A percentile compares a stretch with the other conserved stretches of the same genome.
Evolutionary conservation across 371 early-diverging fungal genomes (phyloP).

Genomic region (Saksenaea oblongispora): DNA sequence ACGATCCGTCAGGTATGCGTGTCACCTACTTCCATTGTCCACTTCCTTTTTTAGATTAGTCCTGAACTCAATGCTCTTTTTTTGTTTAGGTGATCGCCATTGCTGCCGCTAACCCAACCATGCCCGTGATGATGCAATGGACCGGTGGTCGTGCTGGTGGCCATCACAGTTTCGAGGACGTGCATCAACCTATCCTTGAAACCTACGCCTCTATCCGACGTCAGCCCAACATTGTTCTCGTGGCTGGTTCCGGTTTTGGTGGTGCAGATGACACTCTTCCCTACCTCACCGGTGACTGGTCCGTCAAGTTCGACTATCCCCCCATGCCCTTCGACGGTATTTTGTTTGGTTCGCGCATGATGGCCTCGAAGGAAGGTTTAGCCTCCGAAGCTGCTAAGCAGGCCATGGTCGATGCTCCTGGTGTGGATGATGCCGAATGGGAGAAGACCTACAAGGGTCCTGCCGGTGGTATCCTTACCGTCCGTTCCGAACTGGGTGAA

Average conservation of each 20-base stretch:
- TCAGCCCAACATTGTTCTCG: slow-evolving; percentile 83
- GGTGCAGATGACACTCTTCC: slow-evolving; percentile 91
- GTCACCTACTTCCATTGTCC: neutral
- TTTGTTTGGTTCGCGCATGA: slow-evolving; percentile 92
- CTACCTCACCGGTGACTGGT: slow-evolving; percentile 96
- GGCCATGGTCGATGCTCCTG: slow-evolving; percentile 89
- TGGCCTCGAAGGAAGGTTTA: slow-evolving; percentile 92
- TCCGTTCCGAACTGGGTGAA: slow-evolving; percentile 94
- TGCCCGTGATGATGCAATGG: slow-evolving; percentile 95
- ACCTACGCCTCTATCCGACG: slow-evolving; percentile 91
- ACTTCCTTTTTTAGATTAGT: neutral
- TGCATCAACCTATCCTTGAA: slow-evolving; percentile 92
- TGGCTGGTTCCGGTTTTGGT: slow-evolving; percentile 94
- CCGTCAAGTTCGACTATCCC: slow-evolving; percentile 78
- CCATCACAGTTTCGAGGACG: slow-evolving; percentile 96
- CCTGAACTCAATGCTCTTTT: neutral
- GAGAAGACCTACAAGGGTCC: slow-evolving; percentile 92
- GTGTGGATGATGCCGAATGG: slow-evolving; percentile 89
- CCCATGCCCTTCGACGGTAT: slow-evolving; percentile 97
- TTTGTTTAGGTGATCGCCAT: slow-evolving; percentile 71
- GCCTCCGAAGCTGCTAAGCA: slow-evolving; percentile 88
- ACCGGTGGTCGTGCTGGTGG: slow-evolving; percentile 98
- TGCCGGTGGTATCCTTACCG: slow-evolving; percentile 91
- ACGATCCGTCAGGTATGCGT: slow-evolving; percentile 76
- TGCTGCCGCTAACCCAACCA: slow-evolving; percentile 86